Base-by-base conservation (phyloP, 2,329 filamentous ascomycete genomes). In the Rutstroemia sydowiana region DNA sequence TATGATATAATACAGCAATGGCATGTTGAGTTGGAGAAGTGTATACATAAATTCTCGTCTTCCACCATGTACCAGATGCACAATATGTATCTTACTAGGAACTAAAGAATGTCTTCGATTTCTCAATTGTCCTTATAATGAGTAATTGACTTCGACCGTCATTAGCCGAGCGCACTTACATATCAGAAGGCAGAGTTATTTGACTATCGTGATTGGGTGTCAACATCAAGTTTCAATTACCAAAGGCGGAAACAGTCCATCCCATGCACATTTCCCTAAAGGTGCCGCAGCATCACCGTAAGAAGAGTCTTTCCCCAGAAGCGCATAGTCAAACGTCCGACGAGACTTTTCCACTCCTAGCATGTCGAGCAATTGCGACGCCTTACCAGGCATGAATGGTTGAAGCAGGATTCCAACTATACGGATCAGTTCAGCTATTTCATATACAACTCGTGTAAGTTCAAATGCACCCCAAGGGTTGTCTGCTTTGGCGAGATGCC, bases 351-450 rank as follows among this genome's bases (percentile, higher is more conserved):
- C 70, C 4, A 98, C 90, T 1, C 87, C 85, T 8, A 98, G 72
- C 62, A 85, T 78, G 65, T 95, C 85, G 0, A 98, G 77, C 30
- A 96, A 69, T 58, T 80, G 72, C 10, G 70, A 69, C 43, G 88
- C 79, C 68, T 95, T 95, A 37, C 72, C 75, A 0, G 93, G 93
- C 78, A 98, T 95, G 64, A 91, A 88, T 1, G 93, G 90, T 68
- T 95, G 91, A 41, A 98, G 72, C 43, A 97, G 73, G 60, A 98
- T 95, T 13, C 84, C 88, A 0, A 76, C 74, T 21, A 96, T 80
- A 34, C 93, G 85, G 43, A 96, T 67, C 4, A 85, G 79, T 69
- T 98, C 93, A 8, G 84, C 79, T 40, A 76, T 74, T 40, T 85
- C 75, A 66, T 81, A 96, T 26, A 98, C 74, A 34, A 78, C 76